Base-by-base conservation (phyloP, 2,329 filamentous ascomycete species). In the Exophiala alcalophila region DNA sequence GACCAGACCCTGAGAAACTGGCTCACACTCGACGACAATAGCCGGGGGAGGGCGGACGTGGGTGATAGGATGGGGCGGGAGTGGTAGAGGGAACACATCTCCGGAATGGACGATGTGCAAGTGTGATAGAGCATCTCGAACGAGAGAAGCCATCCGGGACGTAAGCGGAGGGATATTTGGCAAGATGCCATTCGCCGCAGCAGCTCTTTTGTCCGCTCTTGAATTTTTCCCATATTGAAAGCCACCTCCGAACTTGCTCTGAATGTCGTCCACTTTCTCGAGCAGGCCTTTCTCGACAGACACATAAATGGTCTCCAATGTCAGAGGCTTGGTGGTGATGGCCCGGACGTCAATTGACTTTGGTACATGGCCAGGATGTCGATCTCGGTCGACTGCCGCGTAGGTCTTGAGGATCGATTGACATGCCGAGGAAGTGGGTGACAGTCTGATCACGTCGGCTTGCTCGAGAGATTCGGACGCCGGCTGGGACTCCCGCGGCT, bases 11-110 rank as follows among this genome's bases (percentile, higher is more conserved):
- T 98, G 92, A 4, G 86, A 81, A 11, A 97, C 89, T 6, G 92
- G 92, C 62, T 98, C 92, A 61, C 90, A 97, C n/a, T 94, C 80
- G 33, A 86, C 81, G 48, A 97, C 86, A 65, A 84, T 89, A 28
- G 87, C 92, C 0, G 90, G 88, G 28, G 87, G 86, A 10, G 88
- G 79, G 16, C 86, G 81, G 12, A 86, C 79, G 65, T 95, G 88
- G 6, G 89, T 94, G 51, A 94, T 83, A 9, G 89, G 84, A 64
- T 96, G 89, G 2, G 88, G 67, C 4, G 76, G 73, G n/a, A 81
- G 79, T 6, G 85, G 80, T 19, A 97, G 72, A 9, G 87, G 86
- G 27, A 98, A 70, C 7, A 91, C 65, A 63, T 97, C 91, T 14
- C 89, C 89, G 0, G 81, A 75, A 58, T 96, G 92, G 9, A 97